Evolutionary conservation across 176 grass and related monocot genomes (phyloP).

Genomic region (Calamus simplicifolius): DNA sequence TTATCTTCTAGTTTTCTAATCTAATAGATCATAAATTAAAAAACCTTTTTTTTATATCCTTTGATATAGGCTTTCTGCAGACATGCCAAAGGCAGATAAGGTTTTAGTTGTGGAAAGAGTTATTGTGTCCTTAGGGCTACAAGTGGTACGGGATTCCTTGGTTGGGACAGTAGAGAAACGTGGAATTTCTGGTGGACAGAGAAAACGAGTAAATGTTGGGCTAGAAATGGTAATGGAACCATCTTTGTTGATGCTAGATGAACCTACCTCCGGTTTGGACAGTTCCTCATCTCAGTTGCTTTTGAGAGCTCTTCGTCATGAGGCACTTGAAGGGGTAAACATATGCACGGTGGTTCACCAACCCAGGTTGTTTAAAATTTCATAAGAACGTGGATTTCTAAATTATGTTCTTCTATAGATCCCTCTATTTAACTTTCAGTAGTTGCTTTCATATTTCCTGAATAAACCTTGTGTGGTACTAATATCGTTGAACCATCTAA

Average conservation of each 20-base stretch:
- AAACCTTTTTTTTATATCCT: background rate
- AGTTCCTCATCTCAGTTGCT: conserved; percentile 78
- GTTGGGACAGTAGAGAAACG: conserved; percentile 86
- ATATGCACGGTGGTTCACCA: conserved; percentile 75
- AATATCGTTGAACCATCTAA: too few relatives aligned
- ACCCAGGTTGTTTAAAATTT: conserved; percentile 40
- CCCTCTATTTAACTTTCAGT: too few relatives aligned
- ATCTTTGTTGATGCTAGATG: conserved; percentile 78
- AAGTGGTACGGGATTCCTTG: conserved; percentile 66
- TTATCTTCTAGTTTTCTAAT: background rate
- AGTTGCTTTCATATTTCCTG: too few relatives aligned
- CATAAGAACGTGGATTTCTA: too few relatives aligned
- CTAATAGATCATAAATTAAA: background rate
- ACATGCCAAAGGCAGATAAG: conserved; percentile 43
- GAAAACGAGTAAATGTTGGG: conserved; percentile 76
- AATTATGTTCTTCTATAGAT: too few relatives aligned
- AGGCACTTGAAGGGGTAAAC: conserved; percentile 75
- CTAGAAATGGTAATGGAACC: conserved; percentile 92
- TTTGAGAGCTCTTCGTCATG: conserved; percentile 62
- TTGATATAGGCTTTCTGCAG: conserved; percentile 38
- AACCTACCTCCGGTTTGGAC: conserved; percentile 81
- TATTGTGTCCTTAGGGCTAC: conserved; percentile 60
- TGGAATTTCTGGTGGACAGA: conserved; percentile 79
- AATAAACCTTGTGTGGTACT: too few relatives aligned
- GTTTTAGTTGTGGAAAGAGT: conserved; percentile 64